Percentiles rank a stretch among this genome's conserved stretches.
phyloP scores from a whole-genome alignment of 345 rosid genomes.

The Stellera chamaejasme region DNA sequence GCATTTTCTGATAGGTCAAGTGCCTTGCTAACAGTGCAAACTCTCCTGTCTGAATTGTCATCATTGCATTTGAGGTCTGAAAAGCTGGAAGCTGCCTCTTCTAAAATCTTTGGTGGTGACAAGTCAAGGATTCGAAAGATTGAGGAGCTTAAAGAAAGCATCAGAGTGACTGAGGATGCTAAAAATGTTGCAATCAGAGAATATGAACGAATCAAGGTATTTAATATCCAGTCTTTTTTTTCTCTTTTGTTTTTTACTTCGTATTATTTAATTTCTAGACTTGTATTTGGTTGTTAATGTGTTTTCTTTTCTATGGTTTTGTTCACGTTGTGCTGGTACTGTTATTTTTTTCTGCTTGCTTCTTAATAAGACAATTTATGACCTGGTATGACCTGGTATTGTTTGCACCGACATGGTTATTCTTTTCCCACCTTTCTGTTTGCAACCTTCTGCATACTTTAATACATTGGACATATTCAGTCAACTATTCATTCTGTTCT shows the following conservation, averaged over 20 bases:
- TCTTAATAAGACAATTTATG: no score
- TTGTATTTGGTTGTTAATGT: no score
- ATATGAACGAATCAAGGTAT: conserved; percentile 89
- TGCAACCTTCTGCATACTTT: no score
- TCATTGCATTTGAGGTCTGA: conserved; percentile 64
- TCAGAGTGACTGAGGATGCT: conserved; percentile 75
- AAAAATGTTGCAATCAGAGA: conserved; percentile 78
- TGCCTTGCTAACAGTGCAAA: conserved; percentile 88
- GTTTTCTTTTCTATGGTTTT: no score
- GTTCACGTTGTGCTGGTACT: no score
- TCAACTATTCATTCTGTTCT: no score
- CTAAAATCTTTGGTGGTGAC: conserved; percentile 97
- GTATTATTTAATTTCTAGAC: background rate
- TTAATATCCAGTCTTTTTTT: conserved; percentile 1
- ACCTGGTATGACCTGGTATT: no score
- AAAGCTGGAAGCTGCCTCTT: conserved; percentile 88
- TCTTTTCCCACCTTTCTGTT: no score
- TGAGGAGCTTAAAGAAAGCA: conserved; percentile 83
- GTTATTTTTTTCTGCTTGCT: no score
- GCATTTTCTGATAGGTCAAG: conserved; percentile 88
- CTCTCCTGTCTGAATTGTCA: conserved; percentile 76
- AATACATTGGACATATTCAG: no score
- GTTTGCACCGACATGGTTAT: no score
- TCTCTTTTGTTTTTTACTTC: background rate
- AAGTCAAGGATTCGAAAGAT: conserved; percentile 80